Evolutionary conservation across 1,284 basidiomycete species (phyloP), one percentile per base, ranked within the genome.

Genomic region (Peniophora sp.): DNA sequence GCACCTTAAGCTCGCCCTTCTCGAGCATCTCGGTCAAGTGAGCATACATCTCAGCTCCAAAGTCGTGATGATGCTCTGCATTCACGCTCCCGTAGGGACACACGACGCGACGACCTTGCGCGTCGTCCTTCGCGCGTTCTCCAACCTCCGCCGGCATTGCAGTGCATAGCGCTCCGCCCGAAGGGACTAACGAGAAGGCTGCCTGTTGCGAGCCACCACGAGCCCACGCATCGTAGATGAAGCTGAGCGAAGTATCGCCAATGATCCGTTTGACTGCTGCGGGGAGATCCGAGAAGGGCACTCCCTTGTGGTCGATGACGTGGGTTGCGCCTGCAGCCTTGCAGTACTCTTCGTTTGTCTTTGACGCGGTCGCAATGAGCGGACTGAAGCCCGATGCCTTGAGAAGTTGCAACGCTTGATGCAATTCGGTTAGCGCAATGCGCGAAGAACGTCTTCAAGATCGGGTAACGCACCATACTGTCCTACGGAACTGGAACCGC

Each of bases 241-340:
- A 3, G 39, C n/a, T 2, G 39, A 41, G 9, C 9, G 39, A n/a
- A 8, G 15, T 41, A 6, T 41, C 39, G 27, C 27, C 27, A 32
- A 32, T 5, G 12, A 32, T 32, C 27, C 12, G 6, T 32, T 14
- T 22, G 15, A 34, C 18, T n/a, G 24, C 53, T 17, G 58, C 54
- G 3, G 55, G 49, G 3, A 64, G 56, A n/a, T 50, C 50, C 2
- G 47, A 6, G 12, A 43, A 45, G 14, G 51, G 35, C 3, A 41
- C 49, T 35, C 59, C 60, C 11, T 72, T 66, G 49, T 74, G 47
- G 48, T 59, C 70, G 51, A 79, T 58, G 51, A 74, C 62, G 49
- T 73, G 69, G 0, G 73, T 74, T 0, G 76, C 78, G 1, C 78
- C 78, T 15, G 77, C 66, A 1, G 67, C 67, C 55, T 74, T 74